Base-by-base conservation (phyloP, 2,329 filamentous ascomycete genomes). In the Fusarium sublunatum region DNA sequence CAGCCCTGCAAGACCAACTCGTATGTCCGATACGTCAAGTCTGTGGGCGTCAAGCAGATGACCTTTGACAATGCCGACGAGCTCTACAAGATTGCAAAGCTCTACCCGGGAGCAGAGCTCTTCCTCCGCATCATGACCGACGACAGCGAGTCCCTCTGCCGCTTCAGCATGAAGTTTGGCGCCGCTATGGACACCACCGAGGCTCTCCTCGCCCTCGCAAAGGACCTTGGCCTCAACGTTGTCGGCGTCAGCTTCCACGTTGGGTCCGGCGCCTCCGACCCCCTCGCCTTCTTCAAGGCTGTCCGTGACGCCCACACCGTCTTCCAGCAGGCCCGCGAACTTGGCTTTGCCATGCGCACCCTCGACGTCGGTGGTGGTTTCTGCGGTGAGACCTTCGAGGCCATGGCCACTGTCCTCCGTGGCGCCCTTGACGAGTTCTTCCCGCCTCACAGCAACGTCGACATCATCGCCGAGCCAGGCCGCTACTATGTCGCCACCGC, bases 1-100 rank as follows among this genome's bases (percentile, higher is more conserved):
- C 95, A 99, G 81, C 95, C 95, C 53, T 98, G 95, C 91, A 99
- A 99, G 88, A 99, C 95, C 73, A 96, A 95, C 82, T 97, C 94
- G 43, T 98, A 97, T 78, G 85, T 99, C 63, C 92, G 93, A 74
- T 96, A 93, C 74, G 95, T 96, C 65, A 88, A 91, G 73, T 86
- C 88, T 74, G 83, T 89, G 68, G 91, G 90, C 69, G 95, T 99
- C 75, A 94, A 91, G 81, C 92, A 97, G 83, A 98, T 99, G 94
- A 99, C 95, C 3, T 98, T 99, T 75, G 95, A 99, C 85, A 99
- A 99, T 72, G 88, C 91, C 75, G 95, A 99, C 77, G 95, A 99
- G 84, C 86, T 99, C 48, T 92, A 94, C 86, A 99, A 99, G 86
- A 94, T 96, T 77, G 95, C 96, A 78, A 91, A 92, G 78, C 86